Evolutionary conservation across 2,329 filamentous ascomycete species (phyloP).

Genomic region (Bertia moriformis): DNA sequence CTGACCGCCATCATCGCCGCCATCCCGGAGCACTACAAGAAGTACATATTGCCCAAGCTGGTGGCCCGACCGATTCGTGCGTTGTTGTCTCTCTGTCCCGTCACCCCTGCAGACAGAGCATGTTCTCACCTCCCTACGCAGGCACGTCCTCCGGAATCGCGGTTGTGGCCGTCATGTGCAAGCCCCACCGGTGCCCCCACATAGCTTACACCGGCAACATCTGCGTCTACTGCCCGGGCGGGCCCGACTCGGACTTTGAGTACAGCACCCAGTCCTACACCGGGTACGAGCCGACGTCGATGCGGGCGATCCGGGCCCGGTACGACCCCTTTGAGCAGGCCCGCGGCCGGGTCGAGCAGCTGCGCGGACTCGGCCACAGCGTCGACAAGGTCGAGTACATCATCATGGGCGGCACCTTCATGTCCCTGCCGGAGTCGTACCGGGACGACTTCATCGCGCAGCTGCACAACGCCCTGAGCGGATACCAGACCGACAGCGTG

Average conservation of each 20-base stretch:
- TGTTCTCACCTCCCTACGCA: no score
- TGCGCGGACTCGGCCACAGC: constrained; percentile 86
- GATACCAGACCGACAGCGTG: constrained; percentile 85
- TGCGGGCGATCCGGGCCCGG: constrained; percentile 90
- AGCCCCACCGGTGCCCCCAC: constrained; percentile 91
- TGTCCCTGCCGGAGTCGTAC: constrained; percentile 83
- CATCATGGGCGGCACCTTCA: constrained; percentile 98
- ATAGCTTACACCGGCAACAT: constrained; percentile 98
- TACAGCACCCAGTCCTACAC: constrained; percentile 99
- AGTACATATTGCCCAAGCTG: constrained; percentile 90
- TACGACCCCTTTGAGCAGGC: constrained; percentile 98
- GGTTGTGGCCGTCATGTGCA: constrained; percentile 98
- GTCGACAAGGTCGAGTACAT: constrained; percentile 99
- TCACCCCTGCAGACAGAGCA: no score
- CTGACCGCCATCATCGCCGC: constrained; percentile 94
- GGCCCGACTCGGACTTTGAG: constrained; percentile 95
- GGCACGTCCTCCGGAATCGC: constrained; percentile 92
- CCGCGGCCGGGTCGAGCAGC: constrained; percentile 85
- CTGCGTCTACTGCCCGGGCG: constrained; percentile 95
- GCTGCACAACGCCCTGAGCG: constrained; percentile 89
- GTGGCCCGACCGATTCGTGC: constrained; percentile 89
- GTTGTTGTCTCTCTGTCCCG: no score
- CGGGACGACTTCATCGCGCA: constrained; percentile 88
- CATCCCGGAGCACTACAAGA: constrained; percentile 98
- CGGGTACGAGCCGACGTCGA: constrained; percentile 94